Base-by-base conservation (phyloP, 305 asterid genomes). In the Solanum hybrid region DNA sequence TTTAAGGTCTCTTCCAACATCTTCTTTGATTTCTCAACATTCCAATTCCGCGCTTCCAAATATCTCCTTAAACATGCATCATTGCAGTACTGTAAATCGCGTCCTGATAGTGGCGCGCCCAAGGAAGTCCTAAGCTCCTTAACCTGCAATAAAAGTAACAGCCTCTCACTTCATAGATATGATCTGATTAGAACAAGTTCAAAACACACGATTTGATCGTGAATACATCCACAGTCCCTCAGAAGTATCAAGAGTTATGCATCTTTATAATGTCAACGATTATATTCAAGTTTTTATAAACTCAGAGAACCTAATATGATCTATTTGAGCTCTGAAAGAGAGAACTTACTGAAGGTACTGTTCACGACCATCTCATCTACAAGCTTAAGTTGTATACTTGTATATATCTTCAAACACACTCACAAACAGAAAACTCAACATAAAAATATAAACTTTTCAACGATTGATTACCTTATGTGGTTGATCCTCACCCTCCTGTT, bases 21-120 rank as follows among this genome's bases (percentile, higher is more conserved):
- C 93, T 94, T 97, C 93, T 95, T 95, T 7, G 98, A 91, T 93
- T 94, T 96, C 31, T 95, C 99, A 11, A 94, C 94, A 81, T 94
- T 95, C 99, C 98, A 97, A 92, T 90, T 95, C 14, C 99, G 94
- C 20, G 99, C 99, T 92, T 94, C 99, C 89, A 96, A 89, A 86
- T 96, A 97, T 89, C 99, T 93, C 94, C 89, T 94, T 92, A 97
- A 91, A 89, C 99, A 97, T 6, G 96, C 93, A 86, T 95, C 99
- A 46, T 91, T 91, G 93, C 98, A 97, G 69, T 93, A 97, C 88
- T 93, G 97, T 90, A 87, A 92, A 86, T 88, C 87, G 64, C 94
- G 97, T 20, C 94, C 98, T 6, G 98, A 94, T 46, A 95, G 93
- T 80, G 97, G 95, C 34, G 96, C 98, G 12, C 80, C 38, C 64